phyloP scores from a whole-genome alignment of 495 filamentous ascomycete species.

The Annulohypoxylon bovei region DNA sequence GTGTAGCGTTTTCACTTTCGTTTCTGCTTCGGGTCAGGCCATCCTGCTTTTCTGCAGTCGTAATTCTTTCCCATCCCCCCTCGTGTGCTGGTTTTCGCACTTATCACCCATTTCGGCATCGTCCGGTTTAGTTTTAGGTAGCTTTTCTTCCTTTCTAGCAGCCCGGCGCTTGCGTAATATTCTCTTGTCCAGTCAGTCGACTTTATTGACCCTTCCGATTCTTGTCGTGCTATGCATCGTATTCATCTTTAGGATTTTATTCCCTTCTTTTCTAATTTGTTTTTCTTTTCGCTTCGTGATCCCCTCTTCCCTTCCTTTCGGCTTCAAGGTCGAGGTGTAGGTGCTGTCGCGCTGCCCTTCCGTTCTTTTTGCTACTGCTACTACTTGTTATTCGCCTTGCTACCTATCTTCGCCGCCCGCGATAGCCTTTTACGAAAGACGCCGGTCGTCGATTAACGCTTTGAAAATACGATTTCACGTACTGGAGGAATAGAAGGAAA shows the following conservation, averaged over 20 bases:
- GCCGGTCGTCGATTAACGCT: conserved; percentile 57
- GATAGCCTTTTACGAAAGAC: conserved; percentile 49
- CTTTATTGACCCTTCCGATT: conserved; percentile 14
- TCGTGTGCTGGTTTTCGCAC: conserved; percentile 25
- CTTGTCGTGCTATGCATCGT: conserved; percentile 40
- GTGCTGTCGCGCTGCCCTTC: conserved; percentile 45
- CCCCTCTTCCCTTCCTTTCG: conserved; percentile 34
- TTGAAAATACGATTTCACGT: conserved; percentile 24
- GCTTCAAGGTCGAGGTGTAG: conserved; percentile 40
- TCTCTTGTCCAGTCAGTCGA: conserved; percentile 1
- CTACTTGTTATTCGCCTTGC: conserved; percentile 39
- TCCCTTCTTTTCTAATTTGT: conserved; percentile 46
- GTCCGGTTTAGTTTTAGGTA: conserved; percentile 14
- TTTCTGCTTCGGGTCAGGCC: conserved; percentile 39
- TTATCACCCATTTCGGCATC: conserved; percentile 33
- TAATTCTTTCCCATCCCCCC: conserved; percentile 19
- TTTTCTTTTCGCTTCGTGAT: conserved; percentile 50
- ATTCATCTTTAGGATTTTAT: conserved; percentile 40
- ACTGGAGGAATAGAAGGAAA: conserved; percentile 34
- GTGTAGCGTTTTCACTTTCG: conserved; percentile 37
- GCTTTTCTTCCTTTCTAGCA: conserved; percentile 11
- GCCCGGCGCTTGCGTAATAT: conserved; percentile 41
- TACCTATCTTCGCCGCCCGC: conserved; percentile 19
- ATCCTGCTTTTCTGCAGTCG: conserved; percentile 25
- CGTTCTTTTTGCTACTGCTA: conserved; percentile 44